Evolutionary conservation across 176 grass and related monocot species (phyloP), one percentile per base, ranked within the genome.

Genomic region (Rhynchospora pubera): DNA sequence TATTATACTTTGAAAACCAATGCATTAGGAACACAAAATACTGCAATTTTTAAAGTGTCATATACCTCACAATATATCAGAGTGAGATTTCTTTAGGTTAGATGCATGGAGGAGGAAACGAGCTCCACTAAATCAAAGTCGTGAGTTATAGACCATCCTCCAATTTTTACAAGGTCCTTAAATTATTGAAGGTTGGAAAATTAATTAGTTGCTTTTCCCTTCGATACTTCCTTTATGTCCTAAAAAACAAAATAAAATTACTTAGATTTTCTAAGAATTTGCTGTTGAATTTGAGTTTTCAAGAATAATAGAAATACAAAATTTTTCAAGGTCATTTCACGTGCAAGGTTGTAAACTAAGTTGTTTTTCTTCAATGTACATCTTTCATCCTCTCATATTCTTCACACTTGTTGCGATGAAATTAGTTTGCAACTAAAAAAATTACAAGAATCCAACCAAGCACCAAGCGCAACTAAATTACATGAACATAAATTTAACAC

Each of bases 131-230:
- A 9, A 53, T 75, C 46, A 15, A 75, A 75, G 22, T 75, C 70
- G 14, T 8, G 39, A 53, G 70, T 53, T 19, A 75, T 75, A 21
- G 21, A 12, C 46, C 70, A 52, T 75, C 52, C 46, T 75, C 70
- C 70, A 75, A 75, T 75, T 75, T 50, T 75, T n/a, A n/a, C 70
- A 75, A 52, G 70, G 46, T 53, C 47, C 15, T 75, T 28, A 75
- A 75, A 26, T 75, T 75, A 24, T 52, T 52, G 47, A 75, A 75
- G 70, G 70, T 75, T 3, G 70, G 70, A 26, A 75, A n/a, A n/a
- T n/a, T n/a, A 75, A 52, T 53, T 74, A 26, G 5, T 52, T 30
- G 9, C 21, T 75, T 75, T 9, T 23, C n/a, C 7, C 70, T 13
- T 1, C 47, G 52, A 75, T 52, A 24, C 46, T 52, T 28, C 45